Evolutionary conservation across 2,329 filamentous ascomycete species (phyloP).

Genomic region (Penicillium concentricum): DNA sequence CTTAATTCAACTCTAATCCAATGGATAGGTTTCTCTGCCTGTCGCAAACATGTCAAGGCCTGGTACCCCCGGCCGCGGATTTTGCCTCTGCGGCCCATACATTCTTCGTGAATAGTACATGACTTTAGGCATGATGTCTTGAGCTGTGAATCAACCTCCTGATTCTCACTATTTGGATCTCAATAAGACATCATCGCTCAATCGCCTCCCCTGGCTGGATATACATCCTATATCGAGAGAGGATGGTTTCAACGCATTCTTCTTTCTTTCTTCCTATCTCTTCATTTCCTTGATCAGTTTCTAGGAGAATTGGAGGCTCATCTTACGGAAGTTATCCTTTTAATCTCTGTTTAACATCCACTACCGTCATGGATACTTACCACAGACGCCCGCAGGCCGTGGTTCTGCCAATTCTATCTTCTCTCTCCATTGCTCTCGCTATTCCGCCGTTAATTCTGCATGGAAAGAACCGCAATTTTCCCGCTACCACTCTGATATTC

Average conservation of each 20-base stretch:
- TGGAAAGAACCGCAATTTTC: slow-evolving; percentile 59
- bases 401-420: slow-evolving; percentile 50
- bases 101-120: background rate
- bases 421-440: slow-evolving; percentile 53
- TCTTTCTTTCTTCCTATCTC: background rate
- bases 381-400: slow-evolving; percentile 34
- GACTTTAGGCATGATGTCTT: slow-evolving; percentile 1
- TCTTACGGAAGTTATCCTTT: background rate
- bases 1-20: background rate
- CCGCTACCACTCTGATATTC: slow-evolving; percentile 56
- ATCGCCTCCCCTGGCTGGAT: background rate
- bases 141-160: slow-evolving; percentile 4
- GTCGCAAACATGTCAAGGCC: background rate
- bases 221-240: slow-evolving; percentile 1
- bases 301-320: background rate
- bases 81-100: slow-evolving; percentile 12
- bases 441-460: slow-evolving; percentile 62
- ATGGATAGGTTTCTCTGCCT: slow-evolving; percentile 6
- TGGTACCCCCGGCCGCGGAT: background rate
- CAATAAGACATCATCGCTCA: slow-evolving; percentile 4
- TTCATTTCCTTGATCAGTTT: background rate
- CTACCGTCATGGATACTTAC: slow-evolving; percentile 6
- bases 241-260: background rate
- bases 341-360: background rate
- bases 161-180: slow-evolving; percentile 4